Percentiles rank a stretch among this genome's conserved stretches.
Evolutionary conservation across 2,329 filamentous ascomycete genomes (phyloP).

Genomic region (Cladosporium austrohemisphaericum): DNA sequence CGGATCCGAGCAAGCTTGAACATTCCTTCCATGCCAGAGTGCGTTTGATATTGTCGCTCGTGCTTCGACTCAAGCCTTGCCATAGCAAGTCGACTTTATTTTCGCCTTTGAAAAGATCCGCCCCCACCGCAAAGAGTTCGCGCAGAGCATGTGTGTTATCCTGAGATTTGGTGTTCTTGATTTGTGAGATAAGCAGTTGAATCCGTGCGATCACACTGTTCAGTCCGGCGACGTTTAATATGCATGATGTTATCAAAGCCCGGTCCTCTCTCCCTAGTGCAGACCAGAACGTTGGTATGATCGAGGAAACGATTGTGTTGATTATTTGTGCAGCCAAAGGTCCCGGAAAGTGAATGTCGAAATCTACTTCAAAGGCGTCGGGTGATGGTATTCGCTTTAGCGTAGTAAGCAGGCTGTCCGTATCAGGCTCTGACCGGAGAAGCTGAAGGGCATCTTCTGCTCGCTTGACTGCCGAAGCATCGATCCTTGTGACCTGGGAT

Average conservation of each 20-base stretch:
- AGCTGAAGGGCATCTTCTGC: constrained; percentile 31
- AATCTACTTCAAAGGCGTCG: constrained; percentile 29
- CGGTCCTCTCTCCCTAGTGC: constrained; percentile 47
- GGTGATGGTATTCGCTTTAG: constrained; percentile 16
- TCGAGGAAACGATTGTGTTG: constrained; percentile 68
- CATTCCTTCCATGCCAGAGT: constrained; percentile 62
- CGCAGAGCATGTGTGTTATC: constrained; percentile 15
- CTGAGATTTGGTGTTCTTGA: not conserved
- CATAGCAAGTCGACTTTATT: constrained; percentile 44
- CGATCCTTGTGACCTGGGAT: not conserved
- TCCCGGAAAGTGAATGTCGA: constrained; percentile 60
- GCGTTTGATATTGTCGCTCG: constrained; percentile 42
- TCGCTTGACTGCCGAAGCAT: constrained; percentile 19
- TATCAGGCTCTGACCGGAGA: constrained; percentile 40
- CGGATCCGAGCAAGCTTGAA: constrained; percentile 55
- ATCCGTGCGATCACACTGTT: constrained; percentile 59
- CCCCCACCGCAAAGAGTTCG: constrained; percentile 44
- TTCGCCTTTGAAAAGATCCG: constrained; percentile 42
- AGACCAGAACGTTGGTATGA: constrained; percentile 79
- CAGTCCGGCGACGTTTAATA: constrained; percentile 71
- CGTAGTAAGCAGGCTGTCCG: constrained; percentile 29
- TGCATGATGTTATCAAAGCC: constrained; percentile 56
- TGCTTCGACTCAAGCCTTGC: constrained; percentile 40
- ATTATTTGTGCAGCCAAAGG: constrained; percentile 71
- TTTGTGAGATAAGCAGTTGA: constrained; percentile 1